Base-by-base conservation (phyloP, 768 basidiomycete genomes). In the Hygrocybe coccinea region DNA sequence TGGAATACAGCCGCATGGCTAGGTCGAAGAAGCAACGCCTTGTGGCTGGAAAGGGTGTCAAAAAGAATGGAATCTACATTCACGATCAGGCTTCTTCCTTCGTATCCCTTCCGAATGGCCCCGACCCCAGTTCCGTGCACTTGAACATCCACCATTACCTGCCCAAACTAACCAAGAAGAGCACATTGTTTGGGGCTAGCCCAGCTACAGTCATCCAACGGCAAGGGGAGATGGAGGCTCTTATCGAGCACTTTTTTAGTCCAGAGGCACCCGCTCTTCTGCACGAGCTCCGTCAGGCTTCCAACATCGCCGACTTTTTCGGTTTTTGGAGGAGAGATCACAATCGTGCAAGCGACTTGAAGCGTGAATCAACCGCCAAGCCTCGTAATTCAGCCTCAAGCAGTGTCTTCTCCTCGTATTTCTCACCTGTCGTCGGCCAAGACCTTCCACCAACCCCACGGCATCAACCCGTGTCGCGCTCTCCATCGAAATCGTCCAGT, bases 101-200 rank as follows among this genome's bases (percentile, higher is more conserved):
- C 76, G 90, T 91, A 52, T 91, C 89, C 1, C 77, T 92, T n/a
- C 90, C 90, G 10, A 86, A 87, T 6, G 90, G 89, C 7, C 89
- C 89, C n/a, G 79, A 89, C 62, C 87, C 88, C 5, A 80, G 79
- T 47, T 83, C 84, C 12, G 79, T 91, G 41, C 82, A 83, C n/a
- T 79, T 75, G 50, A 80, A 87, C 56, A 77, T 91, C 39, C 87
- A 90, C 62, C 61, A 79, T 5, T 69, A 82, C 62, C 65, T 92
- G 2, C 90, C 90, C 17, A 76, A 75, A 52, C 76, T 92, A 38
- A 79, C 82, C 2, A 87, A 85, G 69, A 88, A 85, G 63, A 85
- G 81, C 3, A 84, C 83, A 0, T 61, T 92, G 41, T 92, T 92
- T 68, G 81, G 84, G 25, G 78, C 84, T 1, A 87, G 81, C 63